Percentiles rank a stretch among this genome's conserved stretches.
These are phyloP conservation scores for Diplocarpon rosae DNA, from an alignment of 2,329 filamentous ascomycete species.

Conservation along the genomic window DNA sequence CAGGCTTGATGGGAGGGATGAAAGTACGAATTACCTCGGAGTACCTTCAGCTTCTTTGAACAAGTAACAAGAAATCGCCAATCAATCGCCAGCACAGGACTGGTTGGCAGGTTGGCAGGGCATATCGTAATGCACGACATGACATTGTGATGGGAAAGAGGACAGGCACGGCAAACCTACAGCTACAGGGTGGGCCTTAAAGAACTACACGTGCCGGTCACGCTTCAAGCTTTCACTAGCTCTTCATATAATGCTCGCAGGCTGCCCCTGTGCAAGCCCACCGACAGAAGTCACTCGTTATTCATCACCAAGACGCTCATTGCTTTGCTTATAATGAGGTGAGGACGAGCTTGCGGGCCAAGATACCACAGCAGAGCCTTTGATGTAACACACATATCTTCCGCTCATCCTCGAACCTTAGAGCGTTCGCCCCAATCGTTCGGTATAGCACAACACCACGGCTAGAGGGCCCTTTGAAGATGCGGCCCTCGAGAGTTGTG, in stretches of 20 bases:
- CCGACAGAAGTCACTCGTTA: background rate
- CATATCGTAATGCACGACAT: too few relatives aligned
- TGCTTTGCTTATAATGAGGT: conserved; percentile 5
- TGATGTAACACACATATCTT: background rate
- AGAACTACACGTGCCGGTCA: too few relatives aligned
- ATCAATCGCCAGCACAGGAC: conserved; percentile 16
- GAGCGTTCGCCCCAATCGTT: conserved; percentile 4
- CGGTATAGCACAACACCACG: background rate
- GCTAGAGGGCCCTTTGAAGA: conserved; percentile 9
- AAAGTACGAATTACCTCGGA: too few relatives aligned
- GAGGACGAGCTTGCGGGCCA: conserved; percentile 18
- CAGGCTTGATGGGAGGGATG: background rate
- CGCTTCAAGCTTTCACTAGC: too few relatives aligned
- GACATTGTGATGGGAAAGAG: too few relatives aligned
- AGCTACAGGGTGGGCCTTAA: too few relatives aligned
- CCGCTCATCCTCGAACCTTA: background rate
- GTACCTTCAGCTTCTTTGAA: too few relatives aligned
- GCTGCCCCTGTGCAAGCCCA: too few relatives aligned
- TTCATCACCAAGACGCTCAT: background rate
- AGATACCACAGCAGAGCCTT: conserved; percentile 7
- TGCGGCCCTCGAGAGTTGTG: conserved; percentile 14
- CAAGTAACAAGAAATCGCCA: too few relatives aligned
- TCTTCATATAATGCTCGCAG: too few relatives aligned
- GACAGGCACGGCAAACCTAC: too few relatives aligned
- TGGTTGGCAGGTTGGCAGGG: too few relatives aligned